These are phyloP conservation scores for Leccinum ochraceum DNA, from an alignment of 768 basidiomycete genomes.

Conservation along the genomic window DNA sequence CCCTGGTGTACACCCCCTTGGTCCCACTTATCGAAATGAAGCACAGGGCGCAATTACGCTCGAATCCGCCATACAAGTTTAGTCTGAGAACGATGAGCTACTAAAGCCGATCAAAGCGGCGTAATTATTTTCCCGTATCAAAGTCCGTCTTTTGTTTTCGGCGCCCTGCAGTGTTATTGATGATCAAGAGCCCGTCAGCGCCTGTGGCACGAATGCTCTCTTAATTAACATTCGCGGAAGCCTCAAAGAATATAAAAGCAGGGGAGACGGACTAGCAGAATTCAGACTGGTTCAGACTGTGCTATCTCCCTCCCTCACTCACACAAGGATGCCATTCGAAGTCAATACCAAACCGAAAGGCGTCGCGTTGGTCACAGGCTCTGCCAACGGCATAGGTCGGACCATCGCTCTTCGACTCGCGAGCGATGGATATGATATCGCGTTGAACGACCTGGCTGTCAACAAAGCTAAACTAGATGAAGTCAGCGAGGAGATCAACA, in stretches of 20 bases:
- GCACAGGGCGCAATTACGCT: background rate
- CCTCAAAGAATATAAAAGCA: conserved; percentile 4
- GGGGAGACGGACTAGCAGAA: background rate
- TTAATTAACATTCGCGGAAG: background rate
- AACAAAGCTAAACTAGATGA: conserved; percentile 21
- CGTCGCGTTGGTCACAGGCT: conserved; percentile 34
- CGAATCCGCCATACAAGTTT: background rate
- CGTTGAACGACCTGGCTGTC: conserved; percentile 34
- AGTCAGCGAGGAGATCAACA: conserved; percentile 16
- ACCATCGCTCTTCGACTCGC: conserved; percentile 38
- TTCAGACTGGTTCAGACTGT: background rate
- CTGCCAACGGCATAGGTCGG: conserved; percentile 36
- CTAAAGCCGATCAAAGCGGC: background rate
- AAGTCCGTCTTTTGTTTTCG: background rate
- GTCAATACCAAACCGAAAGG: conserved; percentile 22
- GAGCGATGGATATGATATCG: conserved; percentile 37
- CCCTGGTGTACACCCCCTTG: background rate
- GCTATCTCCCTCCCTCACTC: background rate
- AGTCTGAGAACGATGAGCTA: background rate
- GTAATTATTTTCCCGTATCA: background rate
- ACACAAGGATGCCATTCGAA: conserved; percentile 9
- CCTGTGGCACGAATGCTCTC: background rate
- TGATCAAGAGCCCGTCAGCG: background rate
- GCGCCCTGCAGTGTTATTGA: background rate
- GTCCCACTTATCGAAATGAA: background rate